phyloP scores from a whole-genome alignment of 768 basidiomycete genomes.

The Harrya chromipes region DNA sequence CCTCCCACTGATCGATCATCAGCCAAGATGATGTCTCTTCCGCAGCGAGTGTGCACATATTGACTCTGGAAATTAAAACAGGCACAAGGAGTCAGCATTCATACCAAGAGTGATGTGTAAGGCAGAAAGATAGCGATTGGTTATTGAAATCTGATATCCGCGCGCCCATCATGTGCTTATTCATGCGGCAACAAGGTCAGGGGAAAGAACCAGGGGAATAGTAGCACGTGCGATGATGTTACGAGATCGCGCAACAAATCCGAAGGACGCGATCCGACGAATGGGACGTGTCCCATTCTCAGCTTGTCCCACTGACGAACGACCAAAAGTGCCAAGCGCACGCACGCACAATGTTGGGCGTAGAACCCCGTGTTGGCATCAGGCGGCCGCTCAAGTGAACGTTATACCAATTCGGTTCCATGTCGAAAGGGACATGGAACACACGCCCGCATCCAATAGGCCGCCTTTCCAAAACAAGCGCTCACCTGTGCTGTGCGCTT shows the following conservation, averaged over 20 bases:
- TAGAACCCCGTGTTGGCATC: slow-evolving; percentile 9
- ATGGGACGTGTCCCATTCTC: too few relatives aligned
- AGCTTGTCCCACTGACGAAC: too few relatives aligned
- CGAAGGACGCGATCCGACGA: neutral
- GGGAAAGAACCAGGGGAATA: too few relatives aligned
- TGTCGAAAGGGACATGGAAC: neutral
- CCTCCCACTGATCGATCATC: slow-evolving; percentile 99
- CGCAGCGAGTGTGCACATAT: slow-evolving; percentile 86
- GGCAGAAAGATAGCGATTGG: neutral
- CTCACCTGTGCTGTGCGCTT: slow-evolving; percentile 85
- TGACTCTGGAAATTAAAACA: slow-evolving; percentile 51
- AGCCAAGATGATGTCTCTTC: slow-evolving; percentile 91
- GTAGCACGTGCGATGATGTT: neutral
- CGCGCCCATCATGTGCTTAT: too few relatives aligned
- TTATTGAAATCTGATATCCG: too few relatives aligned
- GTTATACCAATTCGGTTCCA: slow-evolving; percentile 7
- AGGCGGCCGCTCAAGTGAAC: slow-evolving; percentile 17
- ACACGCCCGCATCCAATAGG: slow-evolving; percentile 2
- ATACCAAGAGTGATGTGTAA: slow-evolving; percentile 1
- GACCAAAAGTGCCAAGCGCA: too few relatives aligned
- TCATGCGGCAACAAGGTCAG: too few relatives aligned
- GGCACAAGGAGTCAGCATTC: slow-evolving; percentile 18
- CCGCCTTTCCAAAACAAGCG: slow-evolving; percentile 9
- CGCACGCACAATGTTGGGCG: neutral
- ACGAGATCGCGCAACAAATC: slow-evolving; percentile 7